Conservation (phyloP, 306 rosid species). For the Ochetophila trinervis region DNA sequence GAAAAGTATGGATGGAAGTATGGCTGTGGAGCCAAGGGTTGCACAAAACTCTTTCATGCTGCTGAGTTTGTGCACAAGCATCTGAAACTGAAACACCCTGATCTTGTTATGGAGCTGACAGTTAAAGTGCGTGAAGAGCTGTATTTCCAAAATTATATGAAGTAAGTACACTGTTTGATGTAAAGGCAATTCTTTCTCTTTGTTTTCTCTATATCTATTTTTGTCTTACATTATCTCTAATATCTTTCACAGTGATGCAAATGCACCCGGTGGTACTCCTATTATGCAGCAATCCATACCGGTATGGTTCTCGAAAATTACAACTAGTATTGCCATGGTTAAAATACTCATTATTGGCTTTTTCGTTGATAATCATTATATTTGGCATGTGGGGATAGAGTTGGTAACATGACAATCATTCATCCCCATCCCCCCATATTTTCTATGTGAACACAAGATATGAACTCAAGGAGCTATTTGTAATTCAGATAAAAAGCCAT, state of each 20-base stretch:
- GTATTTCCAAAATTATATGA: slow-evolving; percentile 90
- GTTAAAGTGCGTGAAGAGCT: slow-evolving; percentile 83
- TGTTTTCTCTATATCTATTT: slow-evolving; percentile 7
- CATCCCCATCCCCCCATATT: neutral
- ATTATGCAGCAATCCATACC: slow-evolving; percentile 85
- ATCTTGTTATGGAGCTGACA: slow-evolving; percentile 77
- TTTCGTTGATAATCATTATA: neutral
- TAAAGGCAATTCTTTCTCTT: neutral
- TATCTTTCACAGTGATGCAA: slow-evolving; percentile 59
- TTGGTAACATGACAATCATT: neutral
- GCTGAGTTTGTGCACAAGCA: slow-evolving; percentile 95
- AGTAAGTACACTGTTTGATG: slow-evolving; percentile 48
- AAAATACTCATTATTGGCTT: neutral
- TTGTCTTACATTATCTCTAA: slow-evolving; percentile 28
- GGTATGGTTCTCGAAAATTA: slow-evolving; percentile 39
- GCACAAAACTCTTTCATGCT: slow-evolving; percentile 98
- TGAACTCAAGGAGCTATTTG: neutral
- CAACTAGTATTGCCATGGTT: neutral
- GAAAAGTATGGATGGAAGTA: slow-evolving; percentile 99
- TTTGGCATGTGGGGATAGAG: neutral
- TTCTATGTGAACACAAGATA: neutral
- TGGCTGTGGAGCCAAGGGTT: slow-evolving; percentile 99
- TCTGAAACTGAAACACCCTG: slow-evolving; percentile 89
- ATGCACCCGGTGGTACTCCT: slow-evolving; percentile 95
- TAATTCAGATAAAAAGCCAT: neutral